Percentiles rank a stretch among this genome's conserved stretches.
Evolutionary conservation across 2,329 filamentous ascomycete species (phyloP).

Genomic region (Rosellinia necatrix): DNA sequence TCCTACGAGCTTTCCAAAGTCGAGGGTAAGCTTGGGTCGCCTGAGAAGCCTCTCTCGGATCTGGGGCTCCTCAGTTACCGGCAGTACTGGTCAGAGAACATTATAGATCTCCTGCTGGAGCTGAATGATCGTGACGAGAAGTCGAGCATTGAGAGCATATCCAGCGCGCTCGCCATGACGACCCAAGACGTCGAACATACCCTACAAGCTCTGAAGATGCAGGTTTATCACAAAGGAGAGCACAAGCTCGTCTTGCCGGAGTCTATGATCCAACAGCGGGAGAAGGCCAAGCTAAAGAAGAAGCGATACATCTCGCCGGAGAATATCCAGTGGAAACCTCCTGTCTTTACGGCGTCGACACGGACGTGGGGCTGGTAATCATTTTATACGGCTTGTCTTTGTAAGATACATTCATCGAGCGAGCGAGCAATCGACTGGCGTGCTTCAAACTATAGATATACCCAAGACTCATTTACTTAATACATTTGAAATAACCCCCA

Average conservation of each 20-base stretch:
- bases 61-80: conserved; percentile 90
- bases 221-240: conserved; percentile 93
- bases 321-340: conserved; percentile 91
- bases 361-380: conserved; percentile 92
- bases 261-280: conserved; percentile 75
- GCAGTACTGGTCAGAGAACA: conserved; percentile 96
- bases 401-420: conserved; percentile 13
- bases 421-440: conserved; percentile 9
- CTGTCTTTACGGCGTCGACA: conserved; percentile 86
- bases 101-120: conserved; percentile 83
- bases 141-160: conserved; percentile 85
- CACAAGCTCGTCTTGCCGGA: conserved; percentile 95
- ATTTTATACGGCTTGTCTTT: neutral
- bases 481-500: neutral
- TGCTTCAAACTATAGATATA: conserved; percentile 30
- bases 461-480: conserved; percentile 7
- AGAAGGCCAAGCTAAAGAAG: conserved; percentile 80
- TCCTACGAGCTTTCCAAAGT: conserved; percentile 96
- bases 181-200: conserved; percentile 96
- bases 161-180: conserved; percentile 85
- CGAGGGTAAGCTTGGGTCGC: conserved; percentile 92
- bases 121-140: conserved; percentile 69
- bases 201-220: conserved; percentile 89
- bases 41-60: conserved; percentile 95
- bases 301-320: conserved; percentile 77